A percentile compares a stretch with the other conserved stretches of the same genome.
phyloP scores from a whole-genome alignment of 2,329 filamentous ascomycete species.

The Talaromyces pinophilus region DNA sequence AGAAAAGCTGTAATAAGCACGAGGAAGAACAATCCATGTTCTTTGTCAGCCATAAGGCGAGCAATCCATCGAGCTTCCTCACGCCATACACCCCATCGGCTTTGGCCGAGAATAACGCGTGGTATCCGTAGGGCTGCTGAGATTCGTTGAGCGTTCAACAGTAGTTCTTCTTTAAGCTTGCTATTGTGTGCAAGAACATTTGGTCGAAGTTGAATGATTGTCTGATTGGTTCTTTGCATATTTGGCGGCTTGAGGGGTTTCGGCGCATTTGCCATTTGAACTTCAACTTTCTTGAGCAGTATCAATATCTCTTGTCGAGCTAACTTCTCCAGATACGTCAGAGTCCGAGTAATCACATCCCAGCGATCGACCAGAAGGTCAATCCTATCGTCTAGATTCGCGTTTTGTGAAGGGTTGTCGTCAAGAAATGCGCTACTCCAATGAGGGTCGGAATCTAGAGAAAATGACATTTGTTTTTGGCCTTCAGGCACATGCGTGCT shows the following conservation, averaged over 20 bases:
- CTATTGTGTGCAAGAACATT: constrained; percentile 50
- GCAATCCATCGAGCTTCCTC: constrained; percentile 61
- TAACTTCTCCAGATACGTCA: constrained; percentile 56
- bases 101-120: constrained; percentile 59
- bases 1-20: constrained; percentile 61
- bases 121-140: constrained; percentile 58
- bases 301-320: constrained; percentile 55
- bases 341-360: constrained; percentile 59
- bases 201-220: constrained; percentile 52
- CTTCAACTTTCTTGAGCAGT: constrained; percentile 52
- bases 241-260: constrained; percentile 50
- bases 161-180: constrained; percentile 50
- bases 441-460: constrained; percentile 45
- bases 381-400: constrained; percentile 56
- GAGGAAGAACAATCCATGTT: constrained; percentile 62
- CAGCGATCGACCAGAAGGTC: constrained; percentile 60
- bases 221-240: constrained; percentile 52
- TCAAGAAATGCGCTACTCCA: constrained; percentile 41
- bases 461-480: constrained; percentile 39
- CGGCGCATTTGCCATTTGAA: constrained; percentile 41
- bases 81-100: constrained; percentile 62
- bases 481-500: constrained; percentile 37
- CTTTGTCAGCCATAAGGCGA: constrained; percentile 56
- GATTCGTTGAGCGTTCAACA: constrained; percentile 53
- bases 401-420: constrained; percentile 47